Evolutionary conservation across 2,329 filamentous ascomycete genomes (phyloP).

Genomic region (Colletotrichum cordylinicola): DNA sequence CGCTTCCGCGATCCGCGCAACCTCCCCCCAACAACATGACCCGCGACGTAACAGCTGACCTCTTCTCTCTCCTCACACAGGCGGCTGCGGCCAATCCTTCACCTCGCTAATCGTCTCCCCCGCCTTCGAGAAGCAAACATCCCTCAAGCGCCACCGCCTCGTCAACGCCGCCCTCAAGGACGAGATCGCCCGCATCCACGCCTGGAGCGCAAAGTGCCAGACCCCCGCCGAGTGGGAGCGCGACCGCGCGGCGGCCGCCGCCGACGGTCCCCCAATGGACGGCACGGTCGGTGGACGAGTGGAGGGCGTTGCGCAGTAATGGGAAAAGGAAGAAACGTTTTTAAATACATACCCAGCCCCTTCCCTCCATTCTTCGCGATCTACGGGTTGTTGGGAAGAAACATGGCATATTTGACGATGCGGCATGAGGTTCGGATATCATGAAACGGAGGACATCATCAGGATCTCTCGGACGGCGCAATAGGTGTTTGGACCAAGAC

Average conservation of each 20-base stretch:
- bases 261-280: slow-evolving; percentile 43
- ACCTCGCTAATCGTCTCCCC: slow-evolving; percentile 67
- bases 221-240: slow-evolving; percentile 89
- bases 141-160: slow-evolving; percentile 83
- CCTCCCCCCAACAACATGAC: background rate
- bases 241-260: slow-evolving; percentile 48
- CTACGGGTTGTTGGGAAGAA: background rate
- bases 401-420: background rate
- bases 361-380: background rate
- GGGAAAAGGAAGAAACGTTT: background rate
- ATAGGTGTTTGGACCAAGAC: background rate
- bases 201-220: slow-evolving; percentile 93
- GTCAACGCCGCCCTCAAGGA: slow-evolving; percentile 84
- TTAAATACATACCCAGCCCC: background rate
- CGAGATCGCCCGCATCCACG: slow-evolving; percentile 90
- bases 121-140: slow-evolving; percentile 73
- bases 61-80: slow-evolving; percentile 34
- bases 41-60: background rate
- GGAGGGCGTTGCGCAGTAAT: slow-evolving; percentile 34
- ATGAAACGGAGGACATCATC: background rate
- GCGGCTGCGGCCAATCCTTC: slow-evolving; percentile 68
- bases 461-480: background rate
- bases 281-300: slow-evolving; percentile 51
- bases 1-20: background rate
- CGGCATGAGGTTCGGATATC: background rate